phyloP scores from a whole-genome alignment of 2,329 filamentous ascomycete species.

The Diaporthe batatas region DNA sequence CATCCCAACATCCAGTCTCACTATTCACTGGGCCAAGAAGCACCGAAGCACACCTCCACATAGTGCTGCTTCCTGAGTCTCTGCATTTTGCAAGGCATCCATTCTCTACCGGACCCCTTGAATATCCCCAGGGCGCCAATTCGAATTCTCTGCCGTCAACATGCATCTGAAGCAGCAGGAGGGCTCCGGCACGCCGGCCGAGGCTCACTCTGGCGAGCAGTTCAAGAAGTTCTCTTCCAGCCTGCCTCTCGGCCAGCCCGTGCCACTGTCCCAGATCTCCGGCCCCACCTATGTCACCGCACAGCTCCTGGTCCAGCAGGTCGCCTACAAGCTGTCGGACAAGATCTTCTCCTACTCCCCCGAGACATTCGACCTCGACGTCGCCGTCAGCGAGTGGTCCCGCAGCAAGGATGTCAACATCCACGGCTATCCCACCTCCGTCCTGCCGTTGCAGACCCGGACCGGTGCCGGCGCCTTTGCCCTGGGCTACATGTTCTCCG shows the following conservation, averaged over 20 bases:
- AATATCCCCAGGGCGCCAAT: background rate
- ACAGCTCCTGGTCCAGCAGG: constrained; percentile 94
- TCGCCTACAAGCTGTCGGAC: constrained; percentile 94
- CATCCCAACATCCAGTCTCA: constrained; percentile 23
- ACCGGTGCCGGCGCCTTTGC: constrained; percentile 91
- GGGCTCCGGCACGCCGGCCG: constrained; percentile 52
- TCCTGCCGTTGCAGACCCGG: constrained; percentile 87
- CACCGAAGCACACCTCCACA: constrained; percentile 11
- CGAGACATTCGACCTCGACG: constrained; percentile 90
- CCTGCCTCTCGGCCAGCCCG: constrained; percentile 69
- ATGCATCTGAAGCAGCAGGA: constrained; percentile 55
- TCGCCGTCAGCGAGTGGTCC: constrained; percentile 84
- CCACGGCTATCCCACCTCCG: constrained; percentile 82
- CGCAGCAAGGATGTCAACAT: constrained; percentile 79
- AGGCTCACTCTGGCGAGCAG: constrained; percentile 49
- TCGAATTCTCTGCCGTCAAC: background rate
- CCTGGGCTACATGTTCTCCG: constrained; percentile 96
- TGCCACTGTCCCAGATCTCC: constrained; percentile 73
- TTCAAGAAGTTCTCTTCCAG: constrained; percentile 63
- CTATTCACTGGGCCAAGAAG: background rate
- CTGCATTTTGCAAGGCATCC: constrained; percentile 5
- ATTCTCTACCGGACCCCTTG: background rate
- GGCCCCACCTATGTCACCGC: constrained; percentile 94
- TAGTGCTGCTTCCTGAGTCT: constrained; percentile 7
- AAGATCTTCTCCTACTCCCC: constrained; percentile 98